A percentile compares a stretch with the other conserved stretches of the same genome.
phyloP scores from a whole-genome alignment of 2,329 filamentous ascomycete species.

The Phaeosphaeriaceae sp. region DNA sequence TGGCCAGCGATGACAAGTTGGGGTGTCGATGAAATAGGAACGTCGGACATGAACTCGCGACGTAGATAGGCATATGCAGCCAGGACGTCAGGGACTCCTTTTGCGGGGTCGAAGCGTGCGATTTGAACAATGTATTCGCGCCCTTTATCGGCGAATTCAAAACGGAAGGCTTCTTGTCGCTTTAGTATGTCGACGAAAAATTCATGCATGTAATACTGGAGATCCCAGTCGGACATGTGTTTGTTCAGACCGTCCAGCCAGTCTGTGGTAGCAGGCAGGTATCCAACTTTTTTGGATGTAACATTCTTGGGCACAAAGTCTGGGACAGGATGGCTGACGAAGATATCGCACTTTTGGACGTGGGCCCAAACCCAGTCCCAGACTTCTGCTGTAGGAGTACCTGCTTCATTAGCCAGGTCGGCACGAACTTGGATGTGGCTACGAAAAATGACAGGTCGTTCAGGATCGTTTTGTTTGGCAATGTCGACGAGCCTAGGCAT shows the following conservation, averaged over 20 bases:
- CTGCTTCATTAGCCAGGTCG: slow-evolving; percentile 69
- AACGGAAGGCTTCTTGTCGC: slow-evolving; percentile 57
- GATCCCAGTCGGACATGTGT: slow-evolving; percentile 71
- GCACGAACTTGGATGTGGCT: slow-evolving; percentile 84
- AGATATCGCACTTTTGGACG: slow-evolving; percentile 74
- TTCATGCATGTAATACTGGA: slow-evolving; percentile 74
- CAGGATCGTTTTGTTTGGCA: slow-evolving; percentile 72
- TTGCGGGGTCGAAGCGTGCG: slow-evolving; percentile 82
- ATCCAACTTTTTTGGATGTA: slow-evolving; percentile 69
- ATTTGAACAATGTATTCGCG: slow-evolving; percentile 80
- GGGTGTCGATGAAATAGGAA: slow-evolving; percentile 60
- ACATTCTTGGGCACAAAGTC: slow-evolving; percentile 76
- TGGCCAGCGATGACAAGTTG: slow-evolving; percentile 82
- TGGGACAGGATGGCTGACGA: slow-evolving; percentile 81
- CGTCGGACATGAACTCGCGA: slow-evolving; percentile 62
- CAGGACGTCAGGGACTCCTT: slow-evolving; percentile 79
- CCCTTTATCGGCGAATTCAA: slow-evolving; percentile 63
- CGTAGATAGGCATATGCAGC: slow-evolving; percentile 77
- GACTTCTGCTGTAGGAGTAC: slow-evolving; percentile 72
- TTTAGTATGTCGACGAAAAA: slow-evolving; percentile 69
- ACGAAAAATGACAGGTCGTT: slow-evolving; percentile 79
- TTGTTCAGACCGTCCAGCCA: slow-evolving; percentile 88
- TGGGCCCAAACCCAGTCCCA: slow-evolving; percentile 79
- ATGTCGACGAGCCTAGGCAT: slow-evolving; percentile 81
- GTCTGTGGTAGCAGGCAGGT: slow-evolving; percentile 81